Conservation (phyloP, 2,329 filamentous ascomycete species). For the Fusarium sp. region DNA sequence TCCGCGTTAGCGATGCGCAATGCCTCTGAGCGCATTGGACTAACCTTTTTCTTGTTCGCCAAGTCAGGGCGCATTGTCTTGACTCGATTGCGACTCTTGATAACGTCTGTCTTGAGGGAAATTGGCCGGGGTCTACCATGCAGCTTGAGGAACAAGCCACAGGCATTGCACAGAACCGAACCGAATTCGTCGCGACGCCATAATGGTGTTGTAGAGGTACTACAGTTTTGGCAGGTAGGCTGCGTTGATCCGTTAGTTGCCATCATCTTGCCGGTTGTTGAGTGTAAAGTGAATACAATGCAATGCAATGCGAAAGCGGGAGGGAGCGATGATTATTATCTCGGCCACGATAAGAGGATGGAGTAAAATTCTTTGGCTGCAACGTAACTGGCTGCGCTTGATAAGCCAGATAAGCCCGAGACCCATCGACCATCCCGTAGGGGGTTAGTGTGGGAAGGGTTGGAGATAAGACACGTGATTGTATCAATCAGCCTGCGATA, state of each 20-base stretch:
- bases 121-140: conserved; percentile 94
- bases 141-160: conserved; percentile 95
- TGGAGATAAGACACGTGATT: conserved; percentile 50
- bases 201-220: conserved; percentile 92
- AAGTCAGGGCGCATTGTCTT: conserved; percentile 86
- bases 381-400: conserved; percentile 46
- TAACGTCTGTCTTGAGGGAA: conserved; percentile 98
- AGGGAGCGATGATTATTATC: conserved; percentile 51
- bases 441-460: conserved; percentile 38
- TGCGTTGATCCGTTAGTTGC: conserved; percentile 75
- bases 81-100: conserved; percentile 98
- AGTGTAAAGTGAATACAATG: conserved; percentile 34
- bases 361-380: conserved; percentile 51
- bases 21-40: not conserved
- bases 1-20: conserved; percentile 16
- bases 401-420: conserved; percentile 52
- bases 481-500: conserved; percentile 39
- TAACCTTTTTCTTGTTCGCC: conserved; percentile 85
- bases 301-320: conserved; percentile 38
- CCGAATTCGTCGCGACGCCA: conserved; percentile 98
- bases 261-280: conserved; percentile 59
- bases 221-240: conserved; percentile 97
- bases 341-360: conserved; percentile 55
- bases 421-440: conserved; percentile 31
- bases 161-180: conserved; percentile 97